Percentiles rank a stretch among this genome's conserved stretches.
phyloP scores from a whole-genome alignment of 345 rosid genomes.

The Brassica juncea region DNA sequence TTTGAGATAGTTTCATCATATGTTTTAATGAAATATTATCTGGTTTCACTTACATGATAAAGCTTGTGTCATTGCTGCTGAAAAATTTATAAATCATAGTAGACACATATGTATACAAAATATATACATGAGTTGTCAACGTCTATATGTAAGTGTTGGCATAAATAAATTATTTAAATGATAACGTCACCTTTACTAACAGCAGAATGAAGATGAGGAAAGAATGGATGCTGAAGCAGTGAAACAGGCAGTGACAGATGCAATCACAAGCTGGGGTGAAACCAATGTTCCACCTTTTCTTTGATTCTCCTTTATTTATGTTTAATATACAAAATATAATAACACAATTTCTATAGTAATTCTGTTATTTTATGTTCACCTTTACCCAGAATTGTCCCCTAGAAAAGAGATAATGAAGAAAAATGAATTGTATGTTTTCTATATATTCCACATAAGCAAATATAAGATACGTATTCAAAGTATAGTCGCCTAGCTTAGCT shows the following conservation, averaged over 20 bases:
- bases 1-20: slow-evolving; percentile 1
- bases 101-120: too few species aligned
- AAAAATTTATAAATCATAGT: too few species aligned
- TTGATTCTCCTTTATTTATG: slow-evolving; percentile 11
- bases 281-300: slow-evolving; percentile 22
- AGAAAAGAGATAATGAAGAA: slow-evolving; percentile 12
- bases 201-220: slow-evolving; percentile 66
- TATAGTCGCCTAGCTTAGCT: not conserved
- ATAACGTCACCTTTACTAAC: slow-evolving; percentile 18
- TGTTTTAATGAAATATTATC: not conserved
- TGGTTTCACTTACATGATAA: slow-evolving; percentile 1
- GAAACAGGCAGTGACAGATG: slow-evolving; percentile 67
- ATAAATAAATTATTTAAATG: slow-evolving; percentile 2
- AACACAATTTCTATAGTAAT: slow-evolving; percentile 20
- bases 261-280: slow-evolving; percentile 63
- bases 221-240: slow-evolving; percentile 64
- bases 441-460: not conserved
- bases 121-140: not conserved
- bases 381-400: not conserved
- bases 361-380: not conserved
- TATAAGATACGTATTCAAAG: not conserved
- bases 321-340: slow-evolving; percentile 26
- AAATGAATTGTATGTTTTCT: slow-evolving; percentile 24
- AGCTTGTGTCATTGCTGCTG: too few species aligned
- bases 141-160: slow-evolving; percentile 13